Percentiles rank a stretch among this genome's conserved stretches.
Conservation (phyloP, 768 basidiomycete genomes). For the Tremella yokohamensis region DNA sequence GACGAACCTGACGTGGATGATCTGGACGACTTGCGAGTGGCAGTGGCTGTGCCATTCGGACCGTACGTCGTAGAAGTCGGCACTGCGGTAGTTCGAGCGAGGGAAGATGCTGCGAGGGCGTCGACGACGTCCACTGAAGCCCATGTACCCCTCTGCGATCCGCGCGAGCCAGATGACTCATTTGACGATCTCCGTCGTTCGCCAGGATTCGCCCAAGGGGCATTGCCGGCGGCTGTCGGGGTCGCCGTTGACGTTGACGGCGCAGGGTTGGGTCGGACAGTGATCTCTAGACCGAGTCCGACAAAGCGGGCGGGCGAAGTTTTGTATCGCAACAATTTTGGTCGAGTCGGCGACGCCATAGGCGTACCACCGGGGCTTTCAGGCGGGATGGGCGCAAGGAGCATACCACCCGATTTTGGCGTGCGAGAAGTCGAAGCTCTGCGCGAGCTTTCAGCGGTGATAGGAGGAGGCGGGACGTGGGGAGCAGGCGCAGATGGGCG, state of each 20-base stretch:
- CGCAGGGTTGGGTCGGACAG: slow-evolving; percentile 15
- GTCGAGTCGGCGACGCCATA: slow-evolving; percentile 11
- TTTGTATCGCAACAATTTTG: slow-evolving; percentile 33
- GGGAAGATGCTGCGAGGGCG: slow-evolving; percentile 14
- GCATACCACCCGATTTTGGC: background rate
- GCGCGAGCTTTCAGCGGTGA: too few species aligned
- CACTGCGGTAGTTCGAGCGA: slow-evolving; percentile 7
- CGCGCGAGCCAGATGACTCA: background rate
- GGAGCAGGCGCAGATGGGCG: background rate
- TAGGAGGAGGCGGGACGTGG: too few species aligned
- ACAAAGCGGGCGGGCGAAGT: slow-evolving; percentile 8
- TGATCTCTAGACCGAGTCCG: slow-evolving; percentile 33
- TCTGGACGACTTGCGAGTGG: background rate
- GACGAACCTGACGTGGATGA: background rate
- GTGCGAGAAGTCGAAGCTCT: too few species aligned
- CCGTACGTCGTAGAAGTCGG: background rate
- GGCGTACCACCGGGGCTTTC: slow-evolving; percentile 24
- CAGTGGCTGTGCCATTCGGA: slow-evolving; percentile 3
- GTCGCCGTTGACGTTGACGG: slow-evolving; percentile 1
- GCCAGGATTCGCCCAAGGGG: background rate
- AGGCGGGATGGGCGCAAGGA: slow-evolving; percentile 5
- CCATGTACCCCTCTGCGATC: slow-evolving; percentile 23
- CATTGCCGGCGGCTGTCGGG: slow-evolving; percentile 9
- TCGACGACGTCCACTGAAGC: slow-evolving; percentile 29
- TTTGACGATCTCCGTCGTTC: slow-evolving; percentile 12